Percentiles rank a stretch among this genome's conserved stretches.
Conservation (phyloP, 441 rosid species). For the Erysimum pusillum region DNA sequence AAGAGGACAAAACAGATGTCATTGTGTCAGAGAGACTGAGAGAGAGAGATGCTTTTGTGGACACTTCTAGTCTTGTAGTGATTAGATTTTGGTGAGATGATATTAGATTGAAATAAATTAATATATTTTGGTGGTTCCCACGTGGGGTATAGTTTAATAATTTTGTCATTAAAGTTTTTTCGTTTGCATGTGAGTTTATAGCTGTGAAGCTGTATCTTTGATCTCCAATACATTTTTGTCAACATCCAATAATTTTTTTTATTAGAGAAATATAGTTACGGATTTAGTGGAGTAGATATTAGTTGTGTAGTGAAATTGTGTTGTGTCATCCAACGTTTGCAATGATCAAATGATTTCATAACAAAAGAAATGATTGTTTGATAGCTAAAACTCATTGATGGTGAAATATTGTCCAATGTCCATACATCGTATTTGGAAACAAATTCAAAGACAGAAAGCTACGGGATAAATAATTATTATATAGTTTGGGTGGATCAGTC, state of each 20-base stretch:
- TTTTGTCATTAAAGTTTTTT: slow-evolving; percentile 28
- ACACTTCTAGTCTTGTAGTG: slow-evolving; percentile 33
- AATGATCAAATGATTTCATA: background rate
- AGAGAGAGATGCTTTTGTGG: slow-evolving; percentile 41
- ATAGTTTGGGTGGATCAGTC: slow-evolving; percentile 4
- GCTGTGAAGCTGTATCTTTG: slow-evolving; percentile 17
- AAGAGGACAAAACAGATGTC: slow-evolving; percentile 38
- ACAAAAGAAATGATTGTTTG: background rate
- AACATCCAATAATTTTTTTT: no score
- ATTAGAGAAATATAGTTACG: no score
- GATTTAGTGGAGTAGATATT: background rate
- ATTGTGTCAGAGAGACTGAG: slow-evolving; percentile 32
- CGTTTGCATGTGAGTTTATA: slow-evolving; percentile 19
- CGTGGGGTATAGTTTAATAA: slow-evolving; percentile 28
- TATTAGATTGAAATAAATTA: slow-evolving; percentile 13
- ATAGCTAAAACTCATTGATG: background rate
- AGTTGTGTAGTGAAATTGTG: background rate
- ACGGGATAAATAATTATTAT: background rate
- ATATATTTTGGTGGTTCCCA: slow-evolving; percentile 32
- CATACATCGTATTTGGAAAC: background rate
- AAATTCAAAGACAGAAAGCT: background rate
- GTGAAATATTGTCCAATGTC: background rate
- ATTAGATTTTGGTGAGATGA: slow-evolving; percentile 44
- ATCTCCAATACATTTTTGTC: background rate
- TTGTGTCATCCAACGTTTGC: background rate